Base-by-base conservation (phyloP, 1,284 basidiomycete genomes). In the Austroboletus sp. region DNA sequence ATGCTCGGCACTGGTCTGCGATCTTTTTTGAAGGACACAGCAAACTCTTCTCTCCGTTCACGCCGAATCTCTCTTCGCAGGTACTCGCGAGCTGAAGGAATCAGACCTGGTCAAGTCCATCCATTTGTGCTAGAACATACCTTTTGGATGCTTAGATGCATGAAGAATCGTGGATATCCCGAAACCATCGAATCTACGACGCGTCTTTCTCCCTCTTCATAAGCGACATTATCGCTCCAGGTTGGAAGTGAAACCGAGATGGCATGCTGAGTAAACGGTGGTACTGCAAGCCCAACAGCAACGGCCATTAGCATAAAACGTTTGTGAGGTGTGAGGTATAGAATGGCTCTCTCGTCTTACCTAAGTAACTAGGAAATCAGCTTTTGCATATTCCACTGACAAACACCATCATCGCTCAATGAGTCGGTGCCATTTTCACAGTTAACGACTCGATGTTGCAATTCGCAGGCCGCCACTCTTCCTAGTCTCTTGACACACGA, bases 151-250 rank as follows among this genome's bases (percentile, higher is more conserved):
- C 77, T 85, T 19, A 81, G 71, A 65, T 97, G 91, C 45, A 98
- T 88, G 65, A 96, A 98, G 71, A 98, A 99, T 39, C 96, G 74
- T 0, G 96, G 96, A 62, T 98, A 99, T n/a, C 95, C 96, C 4
- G 84, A 82, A 46, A 88, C 78, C 92, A 98, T 94, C 13, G 71
- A 73, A 46, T 89, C 77, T 2, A 86, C 64, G 6, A 98, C 83
- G 30, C 91, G 76, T 56, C 83, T 80, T n/a, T 87, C 82, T 11
- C 92, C 92, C 58, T 93, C 87, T 66, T 98, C 95, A 57, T 98
- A 99, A 11, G 77, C 94, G 39, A 98, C 80, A 56, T 88, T 92
- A 67, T 98, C 96, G 42, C 73, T 71, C 95, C 95, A 98, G 15
- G 79, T 90, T 0, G 96, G 96, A 0, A 98, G 75, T 6, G 93